Percentiles rank a stretch among this genome's conserved stretches.
phyloP scores from a whole-genome alignment of 2,329 filamentous ascomycete species.

The Parasarocladium wereldwijsianum region DNA sequence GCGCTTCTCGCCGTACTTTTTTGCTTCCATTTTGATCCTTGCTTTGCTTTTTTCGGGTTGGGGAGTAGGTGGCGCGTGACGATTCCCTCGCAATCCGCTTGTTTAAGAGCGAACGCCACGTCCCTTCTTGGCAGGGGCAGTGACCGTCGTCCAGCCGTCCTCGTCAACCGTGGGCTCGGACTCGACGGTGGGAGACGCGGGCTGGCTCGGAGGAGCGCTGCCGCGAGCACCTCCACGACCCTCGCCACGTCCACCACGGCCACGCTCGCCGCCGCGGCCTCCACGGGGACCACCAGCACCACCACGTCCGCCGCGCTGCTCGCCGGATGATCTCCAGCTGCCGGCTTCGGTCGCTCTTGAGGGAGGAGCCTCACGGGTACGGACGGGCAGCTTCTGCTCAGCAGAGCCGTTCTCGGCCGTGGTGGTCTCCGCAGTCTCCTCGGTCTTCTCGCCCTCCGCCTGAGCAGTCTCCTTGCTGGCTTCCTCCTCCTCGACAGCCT shows the following conservation, averaged over 20 bases:
- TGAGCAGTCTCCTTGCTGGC: constrained; percentile 21
- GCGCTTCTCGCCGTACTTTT: not conserved
- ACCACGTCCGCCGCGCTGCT: constrained; percentile 32
- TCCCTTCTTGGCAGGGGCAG: constrained; percentile 7
- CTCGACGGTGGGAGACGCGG: constrained; percentile 15
- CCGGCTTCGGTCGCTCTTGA: constrained; percentile 42
- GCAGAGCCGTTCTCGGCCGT: constrained; percentile 18
- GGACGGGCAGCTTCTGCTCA: constrained; percentile 33
- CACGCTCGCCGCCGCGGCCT: constrained; percentile 18
- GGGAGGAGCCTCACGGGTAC: constrained; percentile 27
- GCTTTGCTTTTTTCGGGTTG: too few relatives aligned
- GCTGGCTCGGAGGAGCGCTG: constrained; percentile 29
- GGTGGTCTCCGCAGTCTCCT: constrained; percentile 17
- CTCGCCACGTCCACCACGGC: constrained; percentile 26
- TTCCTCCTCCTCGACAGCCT: constrained; percentile 21
- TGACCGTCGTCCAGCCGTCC: constrained; percentile 51
- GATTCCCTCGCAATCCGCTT: too few relatives aligned
- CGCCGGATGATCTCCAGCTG: constrained; percentile 43
- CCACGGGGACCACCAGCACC: constrained; percentile 26
- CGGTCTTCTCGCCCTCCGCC: constrained; percentile 18
- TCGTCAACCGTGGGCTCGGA: constrained; percentile 28
- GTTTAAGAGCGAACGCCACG: constrained; percentile 4
- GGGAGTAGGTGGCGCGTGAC: too few relatives aligned
- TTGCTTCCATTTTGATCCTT: too few relatives aligned
- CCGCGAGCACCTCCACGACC: constrained; percentile 30